Evolutionary conservation across 495 filamentous ascomycete genomes (phyloP).

Genomic region (Lasiosphaeria hispida): DNA sequence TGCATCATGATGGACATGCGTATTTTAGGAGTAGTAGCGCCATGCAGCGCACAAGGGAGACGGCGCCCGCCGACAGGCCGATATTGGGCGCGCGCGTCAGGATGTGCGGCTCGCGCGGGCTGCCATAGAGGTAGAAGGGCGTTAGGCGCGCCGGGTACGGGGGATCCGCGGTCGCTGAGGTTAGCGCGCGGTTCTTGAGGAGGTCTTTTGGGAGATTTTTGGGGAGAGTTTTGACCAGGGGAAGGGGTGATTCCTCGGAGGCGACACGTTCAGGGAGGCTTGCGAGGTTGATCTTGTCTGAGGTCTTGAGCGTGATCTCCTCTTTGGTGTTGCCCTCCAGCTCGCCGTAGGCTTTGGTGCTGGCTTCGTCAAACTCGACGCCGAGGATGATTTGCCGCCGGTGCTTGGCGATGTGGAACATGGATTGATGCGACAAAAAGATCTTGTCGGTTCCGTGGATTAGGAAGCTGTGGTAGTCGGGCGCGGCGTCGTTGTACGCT

Average conservation of each 20-base stretch:
- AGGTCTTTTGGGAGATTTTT: too few species aligned
- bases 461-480: conserved; percentile 22
- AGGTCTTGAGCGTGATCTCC: conserved; percentile 13
- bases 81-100: conserved; percentile 12
- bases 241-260: not conserved
- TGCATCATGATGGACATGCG: too few species aligned
- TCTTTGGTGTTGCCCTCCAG: conserved; percentile 14
- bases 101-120: conserved; percentile 6
- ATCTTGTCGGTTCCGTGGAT: conserved; percentile 7
- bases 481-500: conserved; percentile 11
- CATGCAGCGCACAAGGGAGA: too few species aligned
- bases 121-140: conserved; percentile 50
- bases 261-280: not conserved
- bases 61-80: not conserved
- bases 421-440: conserved; percentile 12
- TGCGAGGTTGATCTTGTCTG: conserved; percentile 14
- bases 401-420: conserved; percentile 26
- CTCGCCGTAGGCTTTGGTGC: not conserved
- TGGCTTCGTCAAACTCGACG: conserved; percentile 6
- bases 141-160: conserved; percentile 32
- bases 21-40: too few species aligned
- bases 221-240: too few species aligned
- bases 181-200: conserved; percentile 11
- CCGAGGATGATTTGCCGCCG: conserved; percentile 16
- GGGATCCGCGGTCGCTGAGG: conserved; percentile 22